These are phyloP conservation scores for Escallonia herrerae DNA, from an alignment of 129 eudicot genomes.

Conservation along the genomic window DNA sequence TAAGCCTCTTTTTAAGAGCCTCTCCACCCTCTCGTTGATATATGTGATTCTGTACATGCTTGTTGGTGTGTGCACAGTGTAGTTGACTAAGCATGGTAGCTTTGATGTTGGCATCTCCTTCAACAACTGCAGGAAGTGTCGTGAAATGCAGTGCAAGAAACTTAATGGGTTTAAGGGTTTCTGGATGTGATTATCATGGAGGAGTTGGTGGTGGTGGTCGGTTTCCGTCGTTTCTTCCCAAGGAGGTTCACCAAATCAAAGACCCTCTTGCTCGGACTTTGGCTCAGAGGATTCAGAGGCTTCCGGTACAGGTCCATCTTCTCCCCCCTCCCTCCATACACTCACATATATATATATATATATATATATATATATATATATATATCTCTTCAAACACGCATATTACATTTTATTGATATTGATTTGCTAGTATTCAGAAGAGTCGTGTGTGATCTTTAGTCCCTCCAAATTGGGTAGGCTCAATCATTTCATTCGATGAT, in stretches of 20 bases:
- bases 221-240: slow-evolving; percentile 42
- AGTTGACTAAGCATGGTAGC: not conserved
- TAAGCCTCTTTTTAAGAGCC: no score
- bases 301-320: slow-evolving; percentile 28
- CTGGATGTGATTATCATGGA: not conserved
- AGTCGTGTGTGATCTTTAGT: no score
- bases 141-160: not conserved
- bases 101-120: not conserved
- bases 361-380: no score
- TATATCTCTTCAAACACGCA: no score
- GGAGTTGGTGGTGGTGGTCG: not conserved
- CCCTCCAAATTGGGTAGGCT: no score
- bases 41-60: no score
- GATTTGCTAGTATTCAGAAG: no score
- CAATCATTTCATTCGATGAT: no score
- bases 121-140: not conserved
- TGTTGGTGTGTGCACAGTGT: no score
- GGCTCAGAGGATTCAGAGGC: slow-evolving; percentile 34
- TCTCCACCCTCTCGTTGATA: no score
- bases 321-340: not conserved
- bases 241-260: slow-evolving; percentile 32
- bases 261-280: slow-evolving; percentile 34
- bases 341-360: no score
- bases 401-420: no score
- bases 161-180: not conserved